Conservation (phyloP, 371 early-diverging fungal species). For the Sporodiniella umbellata region DNA sequence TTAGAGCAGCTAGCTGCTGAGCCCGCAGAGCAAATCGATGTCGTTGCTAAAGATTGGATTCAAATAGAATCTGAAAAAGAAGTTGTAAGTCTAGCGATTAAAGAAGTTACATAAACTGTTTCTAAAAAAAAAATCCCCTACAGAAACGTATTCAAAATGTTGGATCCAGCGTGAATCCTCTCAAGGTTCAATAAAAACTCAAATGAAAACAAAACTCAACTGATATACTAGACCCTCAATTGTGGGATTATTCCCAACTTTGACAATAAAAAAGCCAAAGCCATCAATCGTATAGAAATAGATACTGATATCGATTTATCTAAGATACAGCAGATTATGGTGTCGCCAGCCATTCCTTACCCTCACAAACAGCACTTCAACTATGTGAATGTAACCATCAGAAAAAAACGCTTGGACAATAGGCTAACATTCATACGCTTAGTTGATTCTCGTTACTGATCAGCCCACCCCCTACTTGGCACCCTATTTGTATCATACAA, state of each 20-base stretch:
- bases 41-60: slow-evolving; percentile 55
- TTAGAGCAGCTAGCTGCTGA: slow-evolving; percentile 12
- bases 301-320: slow-evolving; percentile 51
- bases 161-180: slow-evolving; percentile 46
- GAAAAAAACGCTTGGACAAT: no score
- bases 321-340: slow-evolving; percentile 60
- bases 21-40: slow-evolving; percentile 23
- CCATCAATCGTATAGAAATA: slow-evolving; percentile 60
- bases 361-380: slow-evolving; percentile 53
- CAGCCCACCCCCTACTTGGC: slow-evolving; percentile 54
- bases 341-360: slow-evolving; percentile 52
- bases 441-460: slow-evolving; percentile 56
- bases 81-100: slow-evolving; percentile 34
- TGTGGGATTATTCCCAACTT: slow-evolving; percentile 61
- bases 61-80: slow-evolving; percentile 46
- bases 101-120: neutral
- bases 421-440: neutral
- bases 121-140: neutral
- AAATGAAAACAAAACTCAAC: neutral
- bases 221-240: slow-evolving; percentile 39
- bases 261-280: slow-evolving; percentile 45
- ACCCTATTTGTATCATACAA: slow-evolving; percentile 57
- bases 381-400: slow-evolving; percentile 53
- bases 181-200: slow-evolving; percentile 24
- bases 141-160: slow-evolving; percentile 55